Evolutionary conservation across 495 filamentous ascomycete species (phyloP).

Genomic region (Talaromyces nanjingensis): DNA sequence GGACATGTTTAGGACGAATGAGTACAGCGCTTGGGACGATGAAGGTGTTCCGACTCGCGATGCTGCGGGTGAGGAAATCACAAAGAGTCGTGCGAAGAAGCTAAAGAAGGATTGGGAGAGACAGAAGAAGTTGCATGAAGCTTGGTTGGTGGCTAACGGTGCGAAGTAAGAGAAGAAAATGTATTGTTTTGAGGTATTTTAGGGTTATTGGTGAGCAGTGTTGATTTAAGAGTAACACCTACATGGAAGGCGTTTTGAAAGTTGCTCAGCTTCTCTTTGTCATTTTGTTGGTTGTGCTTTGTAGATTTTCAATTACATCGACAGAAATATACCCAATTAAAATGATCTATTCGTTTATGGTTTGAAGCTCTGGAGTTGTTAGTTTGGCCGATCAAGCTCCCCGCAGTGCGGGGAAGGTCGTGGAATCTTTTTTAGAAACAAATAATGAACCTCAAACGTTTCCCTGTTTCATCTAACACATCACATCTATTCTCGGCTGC

Average conservation of each 20-base stretch:
- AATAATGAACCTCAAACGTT: constrained; percentile 2
- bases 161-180: background rate
- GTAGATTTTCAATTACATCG: background rate
- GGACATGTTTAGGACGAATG: constrained; percentile 68
- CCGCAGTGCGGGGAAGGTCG: constrained; percentile 1
- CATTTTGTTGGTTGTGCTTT: background rate
- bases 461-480: background rate
- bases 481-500: background rate
- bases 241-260: background rate
- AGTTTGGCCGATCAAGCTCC: background rate
- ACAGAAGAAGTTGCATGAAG: constrained; percentile 83
- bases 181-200: background rate
- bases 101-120: constrained; percentile 85
- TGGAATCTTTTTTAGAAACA: constrained; percentile 3
- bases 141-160: constrained; percentile 35
- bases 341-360: background rate
- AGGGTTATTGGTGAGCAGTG: background rate
- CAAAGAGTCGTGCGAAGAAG: constrained; percentile 78
- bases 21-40: constrained; percentile 77
- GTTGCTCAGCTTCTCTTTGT: background rate
- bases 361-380: background rate
- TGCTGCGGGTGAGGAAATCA: constrained; percentile 67
- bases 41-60: constrained; percentile 78
- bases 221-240: background rate
- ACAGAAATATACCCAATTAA: background rate